Evolutionary conservation across 2,329 filamentous ascomycete genomes (phyloP).

Genomic region (Fusarium continuum): DNA sequence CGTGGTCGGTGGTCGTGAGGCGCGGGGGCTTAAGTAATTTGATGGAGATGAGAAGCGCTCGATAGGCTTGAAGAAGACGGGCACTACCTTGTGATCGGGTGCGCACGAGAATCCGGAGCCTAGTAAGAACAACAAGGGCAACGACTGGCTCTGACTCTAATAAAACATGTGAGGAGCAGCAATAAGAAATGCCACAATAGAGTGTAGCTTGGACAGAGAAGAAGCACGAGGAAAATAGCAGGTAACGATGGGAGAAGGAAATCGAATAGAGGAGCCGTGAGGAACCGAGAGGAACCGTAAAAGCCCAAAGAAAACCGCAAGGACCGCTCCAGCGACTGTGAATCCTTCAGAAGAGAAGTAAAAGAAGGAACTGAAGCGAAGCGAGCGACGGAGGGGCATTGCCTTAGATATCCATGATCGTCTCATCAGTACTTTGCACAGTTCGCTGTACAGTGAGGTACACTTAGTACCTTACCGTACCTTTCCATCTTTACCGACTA

Average conservation of each 20-base stretch:
- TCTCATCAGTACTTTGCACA: conserved; percentile 13
- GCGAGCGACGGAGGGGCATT: conserved; percentile 11
- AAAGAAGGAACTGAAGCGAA: conserved; percentile 8
- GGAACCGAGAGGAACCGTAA: conserved; percentile 19
- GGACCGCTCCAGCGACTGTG: conserved; percentile 19
- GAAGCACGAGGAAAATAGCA: background rate
- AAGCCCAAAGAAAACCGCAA: conserved; percentile 30
- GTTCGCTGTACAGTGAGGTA: conserved; percentile 17
- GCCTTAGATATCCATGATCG: background rate
- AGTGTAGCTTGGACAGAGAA: conserved; percentile 4
- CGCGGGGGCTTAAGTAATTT: conserved; percentile 20
- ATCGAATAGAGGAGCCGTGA: conserved; percentile 21
- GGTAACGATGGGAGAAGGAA: conserved; percentile 4
- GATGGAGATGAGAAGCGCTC: conserved; percentile 15
- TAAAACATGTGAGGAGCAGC: conserved; percentile 2
- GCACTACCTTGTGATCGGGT: conserved; percentile 4
- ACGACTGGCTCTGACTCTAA: background rate
- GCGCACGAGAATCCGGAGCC: background rate
- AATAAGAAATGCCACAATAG: background rate
- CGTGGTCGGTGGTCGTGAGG: conserved; percentile 11
- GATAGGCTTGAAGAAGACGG: background rate
- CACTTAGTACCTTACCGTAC: background rate
- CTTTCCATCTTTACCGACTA: conserved; percentile 28
- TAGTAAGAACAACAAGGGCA: conserved; percentile 1
- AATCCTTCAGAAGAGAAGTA: conserved; percentile 11